These are phyloP conservation scores for Chlamydomonas schloesseri DNA, from an alignment of 139 green algal species.

Conservation along the genomic window DNA sequence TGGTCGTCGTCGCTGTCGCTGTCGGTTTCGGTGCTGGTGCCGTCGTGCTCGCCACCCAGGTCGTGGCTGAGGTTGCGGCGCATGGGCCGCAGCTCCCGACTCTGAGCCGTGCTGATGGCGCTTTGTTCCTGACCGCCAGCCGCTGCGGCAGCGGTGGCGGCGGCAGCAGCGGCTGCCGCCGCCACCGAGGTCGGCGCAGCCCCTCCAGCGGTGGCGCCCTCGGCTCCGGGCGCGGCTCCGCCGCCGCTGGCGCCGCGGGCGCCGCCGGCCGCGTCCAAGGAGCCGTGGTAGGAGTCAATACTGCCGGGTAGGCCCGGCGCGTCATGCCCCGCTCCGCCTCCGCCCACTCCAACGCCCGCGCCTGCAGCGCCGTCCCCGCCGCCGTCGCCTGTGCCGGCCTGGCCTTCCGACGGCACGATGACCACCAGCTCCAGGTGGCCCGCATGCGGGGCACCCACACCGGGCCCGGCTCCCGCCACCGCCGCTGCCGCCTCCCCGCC, in stretches of 20 bases:
- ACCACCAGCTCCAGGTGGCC: not conserved
- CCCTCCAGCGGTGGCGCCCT: not conserved
- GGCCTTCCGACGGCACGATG: not conserved
- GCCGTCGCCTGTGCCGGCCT: no score
- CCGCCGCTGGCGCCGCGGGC: no score
- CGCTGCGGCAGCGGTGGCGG: not conserved
- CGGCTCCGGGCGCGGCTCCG: no score
- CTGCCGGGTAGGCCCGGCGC: no score
- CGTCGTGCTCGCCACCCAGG: not conserved
- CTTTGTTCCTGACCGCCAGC: not conserved
- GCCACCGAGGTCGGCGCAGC: not conserved
- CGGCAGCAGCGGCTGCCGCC: not conserved
- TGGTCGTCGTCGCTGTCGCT: slow-evolving; percentile 11
- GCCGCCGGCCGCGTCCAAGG: no score
- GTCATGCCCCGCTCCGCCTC: no score
- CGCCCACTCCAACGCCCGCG: no score
- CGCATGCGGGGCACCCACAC: no score
- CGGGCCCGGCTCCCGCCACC: no score
- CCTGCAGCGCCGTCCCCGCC: no score
- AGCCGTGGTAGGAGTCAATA: no score
- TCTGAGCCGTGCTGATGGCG: not conserved
- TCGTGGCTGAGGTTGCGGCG: slow-evolving; percentile 22
- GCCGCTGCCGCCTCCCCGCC: not conserved
- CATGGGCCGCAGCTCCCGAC: slow-evolving; percentile 27
- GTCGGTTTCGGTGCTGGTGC: not conserved